Evolutionary conservation across 495 filamentous ascomycete species (phyloP), one percentile per base, ranked within the genome.

Genomic region (Penicillium soppii): DNA sequence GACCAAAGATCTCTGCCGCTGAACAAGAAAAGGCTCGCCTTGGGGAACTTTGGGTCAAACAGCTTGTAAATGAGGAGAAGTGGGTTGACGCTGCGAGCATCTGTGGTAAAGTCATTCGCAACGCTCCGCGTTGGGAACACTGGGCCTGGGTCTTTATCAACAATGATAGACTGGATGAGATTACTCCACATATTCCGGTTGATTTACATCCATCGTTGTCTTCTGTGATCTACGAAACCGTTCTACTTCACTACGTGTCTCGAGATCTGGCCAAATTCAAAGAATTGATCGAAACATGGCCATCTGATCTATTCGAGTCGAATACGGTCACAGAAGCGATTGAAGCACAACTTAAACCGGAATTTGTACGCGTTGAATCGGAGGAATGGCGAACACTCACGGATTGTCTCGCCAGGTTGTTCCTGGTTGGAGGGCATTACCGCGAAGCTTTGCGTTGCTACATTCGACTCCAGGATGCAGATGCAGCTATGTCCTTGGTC

Each of bases 71-170:
- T 5, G 75, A 79, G 1, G 76, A 78, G 10, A 78, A 91, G 45
- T 98, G 95, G 95, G 59, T 65, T 2, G 74, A 78, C 43, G 94
- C 92, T 6, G 92, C 90, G 0, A 75, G 82, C 51, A 73, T 90
- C 10, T 92, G 90, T 54, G 86, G 85, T 2, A 88, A 87, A 58
- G 91, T 97, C 9, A 70, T 97, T 0, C 79, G 83, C 30, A 88
- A 82, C n/a, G 79, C 90, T 4, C 69, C 84, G 38, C 77, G 87
- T 54, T 97, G 95, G 95, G 92, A 98, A 66, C 86, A 92, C 54
- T 97, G 91, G 91, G 86, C 92, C 7, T 91, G 86, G 83, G 82
- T 78, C 0, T 98, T 98, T 62, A 89, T 92, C 22, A 84, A 87
- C 39, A 87, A 89, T 5, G 74, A 86, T 50, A 91, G 86, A 59